phyloP scores from a whole-genome alignment of 495 filamentous ascomycete genomes.

The Xylaria bambusicola region DNA sequence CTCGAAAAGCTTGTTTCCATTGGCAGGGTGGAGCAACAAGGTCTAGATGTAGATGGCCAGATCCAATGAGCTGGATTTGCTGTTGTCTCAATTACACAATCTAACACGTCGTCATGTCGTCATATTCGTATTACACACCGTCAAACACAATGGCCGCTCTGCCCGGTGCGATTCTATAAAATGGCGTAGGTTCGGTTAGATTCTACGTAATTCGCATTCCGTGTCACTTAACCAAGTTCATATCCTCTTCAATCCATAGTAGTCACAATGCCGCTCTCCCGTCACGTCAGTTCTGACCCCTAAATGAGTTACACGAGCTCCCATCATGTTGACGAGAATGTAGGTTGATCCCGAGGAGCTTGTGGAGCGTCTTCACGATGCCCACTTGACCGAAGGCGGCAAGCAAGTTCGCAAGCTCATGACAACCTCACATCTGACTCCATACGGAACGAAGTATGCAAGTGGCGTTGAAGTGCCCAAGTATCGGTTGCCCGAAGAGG shows the following conservation, averaged over 20 bases:
- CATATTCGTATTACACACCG: neutral
- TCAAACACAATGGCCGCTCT: neutral
- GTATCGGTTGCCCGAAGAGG: slow-evolving; percentile 63
- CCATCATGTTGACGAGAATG: neutral
- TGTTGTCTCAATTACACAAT: neutral
- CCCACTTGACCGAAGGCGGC: slow-evolving; percentile 41
- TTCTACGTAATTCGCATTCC: neutral
- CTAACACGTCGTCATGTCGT: neutral
- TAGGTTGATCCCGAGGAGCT: slow-evolving; percentile 66
- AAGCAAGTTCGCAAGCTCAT: slow-evolving; percentile 43
- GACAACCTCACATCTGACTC: slow-evolving; percentile 56
- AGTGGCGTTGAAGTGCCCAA: slow-evolving; percentile 65
- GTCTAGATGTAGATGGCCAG: neutral
- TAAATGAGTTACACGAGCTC: neutral
- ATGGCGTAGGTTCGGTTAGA: neutral
- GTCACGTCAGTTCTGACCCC: neutral
- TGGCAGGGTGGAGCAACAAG: neutral
- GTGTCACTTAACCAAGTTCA: neutral
- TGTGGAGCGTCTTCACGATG: slow-evolving; percentile 53
- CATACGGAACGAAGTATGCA: slow-evolving; percentile 66
- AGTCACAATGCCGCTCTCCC: neutral
- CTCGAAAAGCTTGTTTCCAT: too few relatives aligned
- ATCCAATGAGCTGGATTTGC: neutral
- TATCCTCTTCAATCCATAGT: neutral
- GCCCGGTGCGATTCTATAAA: neutral